These are phyloP conservation scores for Lanmaoa pseudosensibilis DNA, from an alignment of 768 basidiomycete species.

Conservation along the genomic window DNA sequence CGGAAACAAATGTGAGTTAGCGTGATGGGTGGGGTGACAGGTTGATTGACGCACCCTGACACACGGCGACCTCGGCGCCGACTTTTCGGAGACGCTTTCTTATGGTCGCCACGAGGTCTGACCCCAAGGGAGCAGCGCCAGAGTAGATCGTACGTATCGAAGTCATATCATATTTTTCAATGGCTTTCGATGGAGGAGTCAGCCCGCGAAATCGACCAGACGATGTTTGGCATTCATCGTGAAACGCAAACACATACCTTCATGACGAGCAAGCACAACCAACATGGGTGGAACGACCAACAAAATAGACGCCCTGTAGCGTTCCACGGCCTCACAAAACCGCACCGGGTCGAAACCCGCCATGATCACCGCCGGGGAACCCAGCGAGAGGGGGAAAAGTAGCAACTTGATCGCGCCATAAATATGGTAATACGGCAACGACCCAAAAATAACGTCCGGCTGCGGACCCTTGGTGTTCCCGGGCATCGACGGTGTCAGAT, in stretches of 20 bases:
- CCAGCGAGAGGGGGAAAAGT: conserved; percentile 52
- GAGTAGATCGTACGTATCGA: conserved; percentile 58
- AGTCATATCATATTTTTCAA: conserved; percentile 66
- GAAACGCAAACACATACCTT: conserved; percentile 43
- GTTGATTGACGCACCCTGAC: conserved; percentile 46
- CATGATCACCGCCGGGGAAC: conserved; percentile 56
- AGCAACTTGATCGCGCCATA: conserved; percentile 64
- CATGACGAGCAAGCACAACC: conserved; percentile 68
- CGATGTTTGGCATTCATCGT: neutral
- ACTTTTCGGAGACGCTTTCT: conserved; percentile 39
- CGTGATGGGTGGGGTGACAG: neutral
- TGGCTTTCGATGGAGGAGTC: conserved; percentile 37
- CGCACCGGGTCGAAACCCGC: conserved; percentile 67
- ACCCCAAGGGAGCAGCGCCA: conserved; percentile 81
- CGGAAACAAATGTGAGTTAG: neutral
- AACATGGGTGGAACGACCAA: conserved; percentile 84
- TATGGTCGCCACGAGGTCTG: conserved; percentile 55
- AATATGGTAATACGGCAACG: conserved; percentile 62
- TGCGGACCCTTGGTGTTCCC: neutral
- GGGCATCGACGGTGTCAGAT: conserved; percentile 17
- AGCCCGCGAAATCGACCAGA: neutral
- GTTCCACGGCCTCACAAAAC: conserved; percentile 66
- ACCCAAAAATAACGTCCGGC: conserved; percentile 55
- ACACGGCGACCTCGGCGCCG: conserved; percentile 42
- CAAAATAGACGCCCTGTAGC: conserved; percentile 57